Evolutionary conservation across 2,329 filamentous ascomycete genomes (phyloP).

Genomic region (Alternaria triticimaculans): DNA sequence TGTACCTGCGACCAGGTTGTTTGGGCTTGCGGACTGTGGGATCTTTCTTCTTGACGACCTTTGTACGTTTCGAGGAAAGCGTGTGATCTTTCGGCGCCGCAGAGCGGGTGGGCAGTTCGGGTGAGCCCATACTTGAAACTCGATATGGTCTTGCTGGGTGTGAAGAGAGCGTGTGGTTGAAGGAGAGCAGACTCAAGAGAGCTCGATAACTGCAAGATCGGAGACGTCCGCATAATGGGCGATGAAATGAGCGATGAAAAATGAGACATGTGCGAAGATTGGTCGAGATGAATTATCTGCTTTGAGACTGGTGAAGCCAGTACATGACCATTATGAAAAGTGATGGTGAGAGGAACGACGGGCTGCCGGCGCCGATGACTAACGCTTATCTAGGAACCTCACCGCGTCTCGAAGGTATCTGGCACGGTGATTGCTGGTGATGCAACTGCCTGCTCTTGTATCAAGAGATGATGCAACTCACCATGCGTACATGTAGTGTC

Average conservation of each 20-base stretch:
- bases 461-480: not conserved
- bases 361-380: not conserved
- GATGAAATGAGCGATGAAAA: not conserved
- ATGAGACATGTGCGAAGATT: not conserved
- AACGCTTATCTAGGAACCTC: not conserved
- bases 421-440: not conserved
- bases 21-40: not conserved
- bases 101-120: not conserved
- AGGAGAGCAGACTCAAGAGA: not conserved
- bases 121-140: not conserved
- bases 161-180: not conserved
- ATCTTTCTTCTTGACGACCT: not conserved
- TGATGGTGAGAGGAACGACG: not conserved
- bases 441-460: not conserved
- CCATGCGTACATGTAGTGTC: not conserved
- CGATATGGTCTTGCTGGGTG: not conserved
- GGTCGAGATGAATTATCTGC: not conserved
- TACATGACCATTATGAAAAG: not conserved
- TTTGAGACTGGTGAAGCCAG: not conserved
- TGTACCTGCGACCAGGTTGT: not conserved
- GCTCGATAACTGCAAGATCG: not conserved
- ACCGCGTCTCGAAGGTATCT: not conserved
- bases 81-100: not conserved
- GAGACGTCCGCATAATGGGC: not conserved
- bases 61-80: not conserved